Evolutionary conservation across 2,329 filamentous ascomycete species (phyloP).

Genomic region (Leptoxyphium fumago): DNA sequence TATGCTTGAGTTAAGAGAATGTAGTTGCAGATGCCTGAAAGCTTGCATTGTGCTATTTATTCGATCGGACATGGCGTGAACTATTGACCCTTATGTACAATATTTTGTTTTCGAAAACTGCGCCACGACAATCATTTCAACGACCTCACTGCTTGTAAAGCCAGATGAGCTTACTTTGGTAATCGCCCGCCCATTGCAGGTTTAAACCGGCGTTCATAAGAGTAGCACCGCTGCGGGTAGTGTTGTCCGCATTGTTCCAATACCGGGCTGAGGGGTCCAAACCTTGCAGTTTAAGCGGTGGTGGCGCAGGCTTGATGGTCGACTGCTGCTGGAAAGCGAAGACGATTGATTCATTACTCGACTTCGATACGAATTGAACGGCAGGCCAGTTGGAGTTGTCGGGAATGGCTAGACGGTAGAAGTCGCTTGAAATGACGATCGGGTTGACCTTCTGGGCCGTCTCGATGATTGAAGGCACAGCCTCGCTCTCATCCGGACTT

Average conservation of each 20-base stretch:
- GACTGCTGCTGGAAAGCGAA: slow-evolving; percentile 47
- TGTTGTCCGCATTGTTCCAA: slow-evolving; percentile 34
- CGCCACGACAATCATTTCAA: neutral
- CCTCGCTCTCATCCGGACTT: slow-evolving; percentile 34
- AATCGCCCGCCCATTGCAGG: slow-evolving; percentile 37
- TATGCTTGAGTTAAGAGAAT: too few relatives aligned
- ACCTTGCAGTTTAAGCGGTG: slow-evolving; percentile 41
- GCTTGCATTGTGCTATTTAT: too few relatives aligned
- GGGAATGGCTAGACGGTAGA: slow-evolving; percentile 45
- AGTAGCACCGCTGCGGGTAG: slow-evolving; percentile 41
- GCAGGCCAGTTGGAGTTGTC: slow-evolving; percentile 48
- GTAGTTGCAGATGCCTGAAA: too few relatives aligned
- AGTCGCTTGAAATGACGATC: slow-evolving; percentile 41
- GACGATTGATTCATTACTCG: slow-evolving; percentile 35
- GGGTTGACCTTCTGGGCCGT: slow-evolving; percentile 44
- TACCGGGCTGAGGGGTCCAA: slow-evolving; percentile 42
- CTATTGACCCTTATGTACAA: too few relatives aligned
- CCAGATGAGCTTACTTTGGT: slow-evolving; percentile 42
- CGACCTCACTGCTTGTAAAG: slow-evolving; percentile 31
- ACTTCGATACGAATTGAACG: slow-evolving; percentile 42
- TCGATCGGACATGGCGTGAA: too few relatives aligned
- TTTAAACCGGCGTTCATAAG: slow-evolving; percentile 50
- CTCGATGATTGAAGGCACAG: slow-evolving; percentile 40
- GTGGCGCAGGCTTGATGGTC: slow-evolving; percentile 37
- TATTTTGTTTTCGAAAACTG: too few relatives aligned